phyloP scores from a whole-genome alignment of 345 rosid species.

The Gossypium stocksii region DNA sequence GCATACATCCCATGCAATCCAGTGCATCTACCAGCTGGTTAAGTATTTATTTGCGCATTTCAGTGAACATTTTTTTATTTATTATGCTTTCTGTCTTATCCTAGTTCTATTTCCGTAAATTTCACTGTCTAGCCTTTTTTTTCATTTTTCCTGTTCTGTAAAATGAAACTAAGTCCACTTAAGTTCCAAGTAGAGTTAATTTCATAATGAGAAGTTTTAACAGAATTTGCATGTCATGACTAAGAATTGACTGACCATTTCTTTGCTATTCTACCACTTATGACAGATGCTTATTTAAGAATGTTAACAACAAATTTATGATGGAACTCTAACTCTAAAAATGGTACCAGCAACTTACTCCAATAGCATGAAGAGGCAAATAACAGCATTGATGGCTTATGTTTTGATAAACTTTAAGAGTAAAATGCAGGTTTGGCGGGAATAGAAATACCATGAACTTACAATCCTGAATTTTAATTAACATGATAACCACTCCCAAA shows the following conservation, averaged over 20 bases:
- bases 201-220: background rate
- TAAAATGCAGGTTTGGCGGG: background rate
- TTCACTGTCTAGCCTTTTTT: background rate
- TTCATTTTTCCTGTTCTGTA: background rate
- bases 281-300: background rate
- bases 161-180: background rate
- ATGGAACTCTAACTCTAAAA: background rate
- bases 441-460: background rate
- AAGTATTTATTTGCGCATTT: background rate
- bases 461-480: background rate
- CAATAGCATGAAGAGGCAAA: background rate
- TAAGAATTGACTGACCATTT: background rate
- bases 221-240: background rate
- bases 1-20: background rate
- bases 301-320: conserved; percentile 1
- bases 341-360: background rate
- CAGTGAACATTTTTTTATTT: background rate
- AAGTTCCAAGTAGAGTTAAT: background rate
- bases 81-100: background rate
- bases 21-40: background rate
- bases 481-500: background rate
- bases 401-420: background rate
- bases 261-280: background rate
- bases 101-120: background rate
- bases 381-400: background rate